Evolutionary conservation across 371 early-diverging fungal genomes (phyloP).

Genomic region (Batkoa obscura): DNA sequence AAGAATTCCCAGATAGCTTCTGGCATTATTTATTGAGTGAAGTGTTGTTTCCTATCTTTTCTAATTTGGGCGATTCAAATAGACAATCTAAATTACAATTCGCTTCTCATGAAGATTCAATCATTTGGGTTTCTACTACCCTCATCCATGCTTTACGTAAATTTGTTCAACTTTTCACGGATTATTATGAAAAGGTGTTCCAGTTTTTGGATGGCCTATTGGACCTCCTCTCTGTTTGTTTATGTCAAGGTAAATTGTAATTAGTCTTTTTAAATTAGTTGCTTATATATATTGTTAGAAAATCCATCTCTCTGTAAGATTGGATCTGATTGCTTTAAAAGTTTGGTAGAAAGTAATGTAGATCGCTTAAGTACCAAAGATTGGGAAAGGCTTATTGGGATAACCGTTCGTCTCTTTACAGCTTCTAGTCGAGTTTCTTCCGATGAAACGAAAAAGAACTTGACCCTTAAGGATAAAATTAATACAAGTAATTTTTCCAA

Average conservation of each 20-base stretch:
- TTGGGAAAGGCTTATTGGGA: conserved; percentile 50
- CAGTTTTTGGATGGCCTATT: conserved; percentile 53
- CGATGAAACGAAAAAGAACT: not conserved
- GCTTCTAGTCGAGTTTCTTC: not conserved
- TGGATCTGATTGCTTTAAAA: conserved; percentile 77
- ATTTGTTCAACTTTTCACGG: conserved; percentile 65
- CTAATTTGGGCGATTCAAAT: conserved; percentile 12
- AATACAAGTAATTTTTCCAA: too few species aligned
- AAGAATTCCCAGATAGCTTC: conserved; percentile 42
- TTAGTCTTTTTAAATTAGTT: too few species aligned
- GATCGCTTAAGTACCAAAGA: conserved; percentile 35
- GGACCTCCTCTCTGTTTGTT: conserved; percentile 56
- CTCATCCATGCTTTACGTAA: conserved; percentile 72
- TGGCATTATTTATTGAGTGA: conserved; percentile 67
- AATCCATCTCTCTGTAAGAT: conserved; percentile 76
- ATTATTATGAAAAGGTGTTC: conserved; percentile 46
- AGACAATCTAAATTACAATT: conserved; percentile 10
- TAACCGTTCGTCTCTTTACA: conserved; percentile 46
- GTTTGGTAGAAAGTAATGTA: conserved; percentile 61
- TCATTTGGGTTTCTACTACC: conserved; percentile 33
- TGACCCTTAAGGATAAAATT: not conserved
- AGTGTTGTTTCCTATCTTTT: conserved; percentile 74
- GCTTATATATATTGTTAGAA: conserved; percentile 22
- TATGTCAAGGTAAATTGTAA: conserved; percentile 38
- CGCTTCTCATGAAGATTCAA: not conserved